Evolutionary conservation across 208 protist genomes (phyloP), one percentile per base, ranked within the genome.

Genomic region (Wallacemonas sp.): DNA sequence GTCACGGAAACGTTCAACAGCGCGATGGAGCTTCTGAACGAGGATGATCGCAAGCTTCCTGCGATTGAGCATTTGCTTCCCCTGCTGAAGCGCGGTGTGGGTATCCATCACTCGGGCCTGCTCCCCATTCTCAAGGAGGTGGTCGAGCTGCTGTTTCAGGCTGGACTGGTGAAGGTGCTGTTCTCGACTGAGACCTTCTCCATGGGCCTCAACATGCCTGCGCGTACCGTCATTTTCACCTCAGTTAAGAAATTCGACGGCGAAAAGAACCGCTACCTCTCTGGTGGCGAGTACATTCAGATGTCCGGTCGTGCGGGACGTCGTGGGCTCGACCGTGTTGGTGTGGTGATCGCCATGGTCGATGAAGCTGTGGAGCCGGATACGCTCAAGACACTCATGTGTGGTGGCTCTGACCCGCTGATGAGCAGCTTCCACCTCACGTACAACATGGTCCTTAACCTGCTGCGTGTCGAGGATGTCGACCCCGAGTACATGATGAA

Each of bases 101-200:
- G 97, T 51, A 98, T 99, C 55, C 99, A 99, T 80, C 99, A 99
- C 82, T 96, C 93, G n/a, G 99, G 99, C 15, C 77, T 99, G 0
- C 84, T 99, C 21, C 99, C 99, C 9, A 98, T 99, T 28, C 75
- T 99, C 0, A 99, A 99, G 71, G 99, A 99, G 72, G 86, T 99
- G 4, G 98, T 99, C 47, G 99, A 99, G 80, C 98, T 99, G 69
- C 91, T 99, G 0, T 99, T 99, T 76, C 97, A 99, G 72, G 98
- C 99, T 30, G 98, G 97, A 2, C 82, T 99, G 17, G 86, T 99
- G 24, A 99, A 99, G 72, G 96, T 98, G 24, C 87, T 99, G 34
- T 99, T 99, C 80, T 98, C 98, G 2, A 99, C 99, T 0, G 99
- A 99, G 75, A 99, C 99, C 4, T 99, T 99, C 77, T 94, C 98